phyloP scores from a whole-genome alignment of 2,329 filamentous ascomycete genomes.

The Diaporthe velutina region DNA sequence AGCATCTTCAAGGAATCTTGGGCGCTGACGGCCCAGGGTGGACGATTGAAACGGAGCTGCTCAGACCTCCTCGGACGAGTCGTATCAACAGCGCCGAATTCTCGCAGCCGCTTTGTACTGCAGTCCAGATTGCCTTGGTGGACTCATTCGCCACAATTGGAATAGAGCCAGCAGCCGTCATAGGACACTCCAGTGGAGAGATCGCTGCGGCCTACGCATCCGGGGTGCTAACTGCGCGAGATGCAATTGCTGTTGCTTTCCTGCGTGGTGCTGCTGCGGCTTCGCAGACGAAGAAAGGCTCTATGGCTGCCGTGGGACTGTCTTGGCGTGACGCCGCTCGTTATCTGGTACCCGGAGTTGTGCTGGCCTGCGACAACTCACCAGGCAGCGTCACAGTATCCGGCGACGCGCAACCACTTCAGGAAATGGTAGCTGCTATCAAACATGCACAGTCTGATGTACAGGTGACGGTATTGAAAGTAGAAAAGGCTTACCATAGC shows the following conservation, averaged over 20 bases:
- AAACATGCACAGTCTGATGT: constrained; percentile 45
- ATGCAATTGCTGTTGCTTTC: too few relatives aligned
- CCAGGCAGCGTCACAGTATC: too few relatives aligned
- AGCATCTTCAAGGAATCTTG: constrained; percentile 42
- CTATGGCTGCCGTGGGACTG: too few relatives aligned
- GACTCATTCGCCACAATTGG: background rate
- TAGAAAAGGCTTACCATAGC: background rate
- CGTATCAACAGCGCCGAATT: background rate
- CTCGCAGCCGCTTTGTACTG: background rate
- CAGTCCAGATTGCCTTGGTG: background rate
- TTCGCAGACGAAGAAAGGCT: too few relatives aligned
- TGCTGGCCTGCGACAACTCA: too few relatives aligned
- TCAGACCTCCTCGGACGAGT: background rate
- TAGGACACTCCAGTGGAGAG: constrained; percentile 45
- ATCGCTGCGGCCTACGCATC: constrained; percentile 33
- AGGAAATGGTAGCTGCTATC: too few relatives aligned
- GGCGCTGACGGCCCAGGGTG: background rate
- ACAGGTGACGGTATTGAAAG: constrained; percentile 24
- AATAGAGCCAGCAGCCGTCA: background rate
- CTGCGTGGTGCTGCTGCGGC: too few relatives aligned
- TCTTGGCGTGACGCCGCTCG: too few relatives aligned
- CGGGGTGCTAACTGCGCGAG: background rate
- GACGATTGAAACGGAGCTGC: background rate
- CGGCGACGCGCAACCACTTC: too few relatives aligned
- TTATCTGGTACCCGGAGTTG: too few relatives aligned